Conservation (phyloP, 352 stramenopile species). For the Phytophthora tubulina region DNA sequence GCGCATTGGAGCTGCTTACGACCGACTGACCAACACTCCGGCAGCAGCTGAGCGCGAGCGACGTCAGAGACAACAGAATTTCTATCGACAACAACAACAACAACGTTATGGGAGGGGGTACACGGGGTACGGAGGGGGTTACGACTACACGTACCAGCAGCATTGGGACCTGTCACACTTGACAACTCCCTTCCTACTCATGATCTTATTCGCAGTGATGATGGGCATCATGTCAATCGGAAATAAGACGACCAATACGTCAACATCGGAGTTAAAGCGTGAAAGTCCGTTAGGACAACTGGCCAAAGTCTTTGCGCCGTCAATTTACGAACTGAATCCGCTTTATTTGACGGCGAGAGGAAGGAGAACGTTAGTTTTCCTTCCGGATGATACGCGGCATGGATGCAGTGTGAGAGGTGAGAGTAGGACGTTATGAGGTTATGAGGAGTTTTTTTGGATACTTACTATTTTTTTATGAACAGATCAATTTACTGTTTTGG, state of each 20-base stretch:
- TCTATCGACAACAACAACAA: conserved; percentile 62
- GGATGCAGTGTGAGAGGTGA: conserved; percentile 68
- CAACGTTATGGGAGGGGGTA: conserved; percentile 38
- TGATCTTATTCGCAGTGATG: conserved; percentile 51
- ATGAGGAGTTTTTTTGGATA: background rate
- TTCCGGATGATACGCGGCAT: conserved; percentile 56
- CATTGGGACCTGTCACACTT: conserved; percentile 44
- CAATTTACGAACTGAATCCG: conserved; percentile 70
- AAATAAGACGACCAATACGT: conserved; percentile 21
- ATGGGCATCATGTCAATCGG: conserved; percentile 61
- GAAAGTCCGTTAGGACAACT: conserved; percentile 58
- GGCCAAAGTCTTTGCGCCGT: conserved; percentile 77
- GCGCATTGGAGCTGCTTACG: conserved; percentile 78
- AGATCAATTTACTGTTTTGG: conserved; percentile 80
- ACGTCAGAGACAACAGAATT: conserved; percentile 50
- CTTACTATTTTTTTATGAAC: conserved; percentile 2
- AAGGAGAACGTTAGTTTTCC: conserved; percentile 70
- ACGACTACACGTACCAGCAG: conserved; percentile 44
- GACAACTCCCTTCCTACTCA: conserved; percentile 61
- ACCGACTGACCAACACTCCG: conserved; percentile 51
- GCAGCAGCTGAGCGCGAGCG: conserved; percentile 19
- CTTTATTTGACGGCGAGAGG: conserved; percentile 73
- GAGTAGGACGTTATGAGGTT: background rate
- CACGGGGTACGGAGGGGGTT: conserved; percentile 1
- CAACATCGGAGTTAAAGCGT: no score